These are phyloP conservation scores for Shiraia sp. DNA, from an alignment of 2,329 filamentous ascomycete genomes.

Conservation along the genomic window DNA sequence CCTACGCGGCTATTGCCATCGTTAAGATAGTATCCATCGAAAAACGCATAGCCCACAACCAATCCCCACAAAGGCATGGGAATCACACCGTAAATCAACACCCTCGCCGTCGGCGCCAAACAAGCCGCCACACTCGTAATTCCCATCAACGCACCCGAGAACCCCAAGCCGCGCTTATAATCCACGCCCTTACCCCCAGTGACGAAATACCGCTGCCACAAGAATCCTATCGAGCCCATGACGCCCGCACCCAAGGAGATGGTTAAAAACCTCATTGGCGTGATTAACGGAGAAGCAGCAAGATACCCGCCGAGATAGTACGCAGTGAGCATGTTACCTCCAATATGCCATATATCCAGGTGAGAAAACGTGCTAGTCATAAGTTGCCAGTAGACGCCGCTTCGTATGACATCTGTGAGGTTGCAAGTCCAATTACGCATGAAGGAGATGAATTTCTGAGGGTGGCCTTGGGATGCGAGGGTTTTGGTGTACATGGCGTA, in stretches of 20 bases:
- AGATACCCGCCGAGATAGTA: slow-evolving; percentile 44
- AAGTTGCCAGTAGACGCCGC: slow-evolving; percentile 42
- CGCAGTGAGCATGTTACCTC: slow-evolving; percentile 49
- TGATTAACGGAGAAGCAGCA: slow-evolving; percentile 33
- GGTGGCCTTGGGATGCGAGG: slow-evolving; percentile 22
- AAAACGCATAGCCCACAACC: slow-evolving; percentile 39
- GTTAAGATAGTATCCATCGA: slow-evolving; percentile 47
- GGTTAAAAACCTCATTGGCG: slow-evolving; percentile 22
- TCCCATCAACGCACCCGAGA: slow-evolving; percentile 49
- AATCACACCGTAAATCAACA: slow-evolving; percentile 45
- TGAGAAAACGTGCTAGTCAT: slow-evolving; percentile 50
- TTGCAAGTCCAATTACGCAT: slow-evolving; percentile 42
- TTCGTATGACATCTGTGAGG: slow-evolving; percentile 23
- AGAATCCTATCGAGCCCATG: slow-evolving; percentile 21
- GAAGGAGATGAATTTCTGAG: slow-evolving; percentile 15
- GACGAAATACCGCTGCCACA: slow-evolving; percentile 15
- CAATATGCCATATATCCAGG: slow-evolving; percentile 38
- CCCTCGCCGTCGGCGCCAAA: slow-evolving; percentile 38
- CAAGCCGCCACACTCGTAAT: slow-evolving; percentile 45
- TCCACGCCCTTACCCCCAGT: slow-evolving; percentile 7
- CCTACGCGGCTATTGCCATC: slow-evolving; percentile 29
- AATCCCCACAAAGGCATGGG: slow-evolving; percentile 47
- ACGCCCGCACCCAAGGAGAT: slow-evolving; percentile 39
- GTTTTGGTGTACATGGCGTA: slow-evolving; percentile 42
- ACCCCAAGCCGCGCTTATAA: slow-evolving; percentile 24